A percentile compares a stretch with the other conserved stretches of the same genome.
Evolutionary conservation across 345 rosid species (phyloP).

Genomic region (Camelina neglecta): DNA sequence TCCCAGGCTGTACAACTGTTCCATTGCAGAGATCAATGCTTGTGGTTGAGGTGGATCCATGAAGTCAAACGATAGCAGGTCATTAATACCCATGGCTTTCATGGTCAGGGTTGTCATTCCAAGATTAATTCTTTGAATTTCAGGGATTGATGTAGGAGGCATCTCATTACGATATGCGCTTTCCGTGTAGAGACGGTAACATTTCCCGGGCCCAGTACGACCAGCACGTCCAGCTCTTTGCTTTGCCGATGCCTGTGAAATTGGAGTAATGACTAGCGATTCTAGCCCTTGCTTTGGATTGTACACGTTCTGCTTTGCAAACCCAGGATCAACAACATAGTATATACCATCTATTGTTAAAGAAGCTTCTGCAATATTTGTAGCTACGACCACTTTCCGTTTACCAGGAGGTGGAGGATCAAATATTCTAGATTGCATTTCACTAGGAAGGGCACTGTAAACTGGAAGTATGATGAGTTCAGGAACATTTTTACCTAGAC

Average conservation of each 20-base stretch:
- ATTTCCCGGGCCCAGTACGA: slow-evolving; percentile 89
- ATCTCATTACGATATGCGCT: slow-evolving; percentile 64
- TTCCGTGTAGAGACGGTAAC: slow-evolving; percentile 80
- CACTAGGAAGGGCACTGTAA: slow-evolving; percentile 86
- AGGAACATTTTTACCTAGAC: slow-evolving; percentile 69
- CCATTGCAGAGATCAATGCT: slow-evolving; percentile 91
- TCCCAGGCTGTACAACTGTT: slow-evolving; percentile 82
- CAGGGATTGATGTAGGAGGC: slow-evolving; percentile 82
- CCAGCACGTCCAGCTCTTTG: slow-evolving; percentile 92
- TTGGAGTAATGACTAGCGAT: slow-evolving; percentile 77
- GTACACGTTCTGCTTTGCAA: slow-evolving; percentile 79
- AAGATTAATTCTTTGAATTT: slow-evolving; percentile 91
- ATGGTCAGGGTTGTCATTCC: slow-evolving; percentile 65
- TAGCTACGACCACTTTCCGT: slow-evolving; percentile 86
- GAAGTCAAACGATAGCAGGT: slow-evolving; percentile 50
- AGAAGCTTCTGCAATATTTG: slow-evolving; percentile 87
- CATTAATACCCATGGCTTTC: slow-evolving; percentile 98
- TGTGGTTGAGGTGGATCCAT: slow-evolving; percentile 59
- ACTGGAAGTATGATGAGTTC: slow-evolving; percentile 82
- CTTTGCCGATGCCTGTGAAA: slow-evolving; percentile 88
- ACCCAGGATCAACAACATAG: slow-evolving; percentile 88
- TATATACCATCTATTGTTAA: slow-evolving; percentile 79
- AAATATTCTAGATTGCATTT: slow-evolving; percentile 88
- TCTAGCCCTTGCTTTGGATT: slow-evolving; percentile 85
- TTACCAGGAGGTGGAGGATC: slow-evolving; percentile 85